phyloP scores from a whole-genome alignment of 1,284 basidiomycete species.

The Leccinum pachyderme region DNA sequence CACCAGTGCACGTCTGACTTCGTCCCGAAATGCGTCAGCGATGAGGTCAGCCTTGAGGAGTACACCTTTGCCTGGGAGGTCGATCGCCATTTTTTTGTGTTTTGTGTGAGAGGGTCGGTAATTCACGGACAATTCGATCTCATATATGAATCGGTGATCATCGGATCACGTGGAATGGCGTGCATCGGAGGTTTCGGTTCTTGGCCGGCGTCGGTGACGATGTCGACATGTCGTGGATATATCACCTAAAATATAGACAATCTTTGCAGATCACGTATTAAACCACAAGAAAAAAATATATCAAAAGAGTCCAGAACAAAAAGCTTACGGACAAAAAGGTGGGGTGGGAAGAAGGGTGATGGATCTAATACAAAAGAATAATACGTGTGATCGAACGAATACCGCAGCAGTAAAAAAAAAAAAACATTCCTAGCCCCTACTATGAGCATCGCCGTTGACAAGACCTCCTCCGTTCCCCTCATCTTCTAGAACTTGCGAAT shows the following conservation, averaged over 20 bases:
- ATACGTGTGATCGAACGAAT: background rate
- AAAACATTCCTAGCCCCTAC: constrained; percentile 10
- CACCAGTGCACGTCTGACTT: constrained; percentile 45
- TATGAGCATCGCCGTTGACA: constrained; percentile 39
- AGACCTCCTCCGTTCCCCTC: background rate
- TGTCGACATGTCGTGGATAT: background rate
- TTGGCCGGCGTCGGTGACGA: background rate
- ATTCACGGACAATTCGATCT: constrained; percentile 12
- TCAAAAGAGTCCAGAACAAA: background rate
- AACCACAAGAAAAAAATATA: background rate
- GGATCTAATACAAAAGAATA: background rate
- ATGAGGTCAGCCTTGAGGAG: constrained; percentile 75
- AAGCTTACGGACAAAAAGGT: background rate
- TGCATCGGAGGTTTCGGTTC: background rate
- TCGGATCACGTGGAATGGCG: background rate
- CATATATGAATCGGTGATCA: background rate
- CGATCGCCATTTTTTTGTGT: constrained; percentile 16
- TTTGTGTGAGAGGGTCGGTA: background rate
- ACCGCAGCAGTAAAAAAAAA: background rate
- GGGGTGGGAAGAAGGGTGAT: background rate
- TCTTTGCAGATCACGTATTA: background rate
- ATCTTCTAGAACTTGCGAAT: constrained; percentile 3
- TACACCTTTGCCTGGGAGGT: constrained; percentile 58
- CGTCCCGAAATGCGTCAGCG: constrained; percentile 64
- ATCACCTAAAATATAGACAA: background rate